Conservation (phyloP, 768 basidiomycete genomes). For the Mrakia hoshinonis region DNA sequence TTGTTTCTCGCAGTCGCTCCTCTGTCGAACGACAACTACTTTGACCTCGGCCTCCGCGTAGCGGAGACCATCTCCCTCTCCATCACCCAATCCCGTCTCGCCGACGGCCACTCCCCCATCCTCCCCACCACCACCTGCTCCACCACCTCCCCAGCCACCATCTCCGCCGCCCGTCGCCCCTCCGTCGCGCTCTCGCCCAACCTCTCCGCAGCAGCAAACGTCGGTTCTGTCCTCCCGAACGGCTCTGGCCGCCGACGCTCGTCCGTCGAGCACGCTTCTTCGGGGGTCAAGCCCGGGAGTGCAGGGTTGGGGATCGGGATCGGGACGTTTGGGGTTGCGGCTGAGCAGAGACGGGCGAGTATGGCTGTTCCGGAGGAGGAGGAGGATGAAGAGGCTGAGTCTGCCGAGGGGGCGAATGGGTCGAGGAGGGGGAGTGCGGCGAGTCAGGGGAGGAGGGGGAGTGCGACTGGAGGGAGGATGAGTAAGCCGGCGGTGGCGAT, state of each 20-base stretch:
- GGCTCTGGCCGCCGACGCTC: background rate
- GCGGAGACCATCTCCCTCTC: slow-evolving; percentile 27
- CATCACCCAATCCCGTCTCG: slow-evolving; percentile 13
- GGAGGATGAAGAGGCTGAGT: background rate
- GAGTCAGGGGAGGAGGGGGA: background rate
- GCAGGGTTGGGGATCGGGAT: background rate
- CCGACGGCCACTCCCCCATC: background rate
- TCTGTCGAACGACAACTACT: slow-evolving; percentile 29
- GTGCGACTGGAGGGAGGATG: background rate
- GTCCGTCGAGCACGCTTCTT: background rate
- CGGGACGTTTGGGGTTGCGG: background rate
- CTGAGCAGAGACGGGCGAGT: background rate
- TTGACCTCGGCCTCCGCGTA: slow-evolving; percentile 27
- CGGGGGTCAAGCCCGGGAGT: background rate
- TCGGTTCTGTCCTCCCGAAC: background rate
- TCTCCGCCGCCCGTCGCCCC: background rate
- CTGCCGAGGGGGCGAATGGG: background rate
- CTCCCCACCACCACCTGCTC: background rate
- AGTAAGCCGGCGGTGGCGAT: background rate
- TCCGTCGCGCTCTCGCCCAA: slow-evolving; percentile 14
- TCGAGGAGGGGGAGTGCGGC: background rate
- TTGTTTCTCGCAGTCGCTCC: slow-evolving; percentile 16
- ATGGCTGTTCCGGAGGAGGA: background rate
- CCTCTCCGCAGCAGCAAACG: slow-evolving; percentile 8
- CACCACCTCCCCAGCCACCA: background rate